Percentiles rank a stretch among this genome's conserved stretches.
phyloP scores from a whole-genome alignment of 1,284 basidiomycete species.

The Ustilago vetiveriae region DNA sequence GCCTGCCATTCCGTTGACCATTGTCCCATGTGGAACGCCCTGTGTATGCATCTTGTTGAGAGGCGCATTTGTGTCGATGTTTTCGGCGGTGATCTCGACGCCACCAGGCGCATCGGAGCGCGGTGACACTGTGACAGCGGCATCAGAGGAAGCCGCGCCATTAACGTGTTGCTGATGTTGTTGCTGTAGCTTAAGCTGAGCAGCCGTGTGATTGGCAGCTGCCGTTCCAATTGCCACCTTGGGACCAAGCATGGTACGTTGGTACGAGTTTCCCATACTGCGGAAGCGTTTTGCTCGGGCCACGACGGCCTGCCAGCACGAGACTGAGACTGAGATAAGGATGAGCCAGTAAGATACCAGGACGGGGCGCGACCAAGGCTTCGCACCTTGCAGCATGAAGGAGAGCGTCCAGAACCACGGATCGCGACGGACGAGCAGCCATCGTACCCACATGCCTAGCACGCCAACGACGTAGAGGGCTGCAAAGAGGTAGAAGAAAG shows the following conservation, averaged over 20 bases:
- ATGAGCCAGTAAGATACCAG: slow-evolving; percentile 86
- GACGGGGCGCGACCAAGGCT: slow-evolving; percentile 82
- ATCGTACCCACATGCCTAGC: slow-evolving; percentile 91
- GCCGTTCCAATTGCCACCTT: slow-evolving; percentile 12
- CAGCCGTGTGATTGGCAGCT: slow-evolving; percentile 18
- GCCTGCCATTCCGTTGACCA: not conserved
- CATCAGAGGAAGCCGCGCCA: slow-evolving; percentile 7
- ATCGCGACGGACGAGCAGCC: slow-evolving; percentile 83
- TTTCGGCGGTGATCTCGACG: slow-evolving; percentile 14
- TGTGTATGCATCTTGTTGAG: slow-evolving; percentile 2
- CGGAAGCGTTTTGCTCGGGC: slow-evolving; percentile 51
- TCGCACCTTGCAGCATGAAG: slow-evolving; percentile 76
- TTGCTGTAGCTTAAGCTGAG: slow-evolving; percentile 28
- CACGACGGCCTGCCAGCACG: slow-evolving; percentile 78
- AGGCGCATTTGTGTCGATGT: slow-evolving; percentile 2
- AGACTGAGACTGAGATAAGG: slow-evolving; percentile 83
- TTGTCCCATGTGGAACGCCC: not conserved
- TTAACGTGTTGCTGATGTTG: slow-evolving; percentile 30
- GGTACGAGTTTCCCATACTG: slow-evolving; percentile 30
- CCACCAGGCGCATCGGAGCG: slow-evolving; percentile 38
- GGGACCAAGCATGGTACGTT: slow-evolving; percentile 24
- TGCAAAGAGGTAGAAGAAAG: slow-evolving; percentile 84
- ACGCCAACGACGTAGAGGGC: slow-evolving; percentile 81
- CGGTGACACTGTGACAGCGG: slow-evolving; percentile 15
- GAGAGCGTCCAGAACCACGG: slow-evolving; percentile 85